Conservation (phyloP, 164 flowering plant genomes). For the Tinospora cordifolia region DNA sequence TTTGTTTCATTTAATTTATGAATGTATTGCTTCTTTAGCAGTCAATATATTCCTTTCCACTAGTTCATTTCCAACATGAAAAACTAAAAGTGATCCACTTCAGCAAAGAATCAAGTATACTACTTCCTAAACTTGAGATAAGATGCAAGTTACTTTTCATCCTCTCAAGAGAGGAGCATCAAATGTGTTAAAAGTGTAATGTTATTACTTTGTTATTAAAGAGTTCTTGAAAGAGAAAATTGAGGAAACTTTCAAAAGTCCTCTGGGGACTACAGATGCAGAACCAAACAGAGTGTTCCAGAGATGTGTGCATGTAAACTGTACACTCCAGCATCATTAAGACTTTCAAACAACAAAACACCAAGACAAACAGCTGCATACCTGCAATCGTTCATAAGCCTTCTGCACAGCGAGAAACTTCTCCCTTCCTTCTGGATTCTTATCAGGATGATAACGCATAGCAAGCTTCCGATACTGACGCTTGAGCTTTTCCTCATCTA, state of each 20-base stretch:
- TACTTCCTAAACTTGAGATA: background rate
- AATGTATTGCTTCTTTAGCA: background rate
- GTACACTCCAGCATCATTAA: background rate
- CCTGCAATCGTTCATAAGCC: constrained; percentile 99
- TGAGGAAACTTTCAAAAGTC: background rate
- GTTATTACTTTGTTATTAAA: background rate
- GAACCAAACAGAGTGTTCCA: background rate
- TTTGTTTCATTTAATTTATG: background rate
- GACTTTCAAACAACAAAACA: background rate
- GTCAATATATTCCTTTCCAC: background rate
- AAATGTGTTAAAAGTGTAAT: background rate
- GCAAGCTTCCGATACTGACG: constrained; percentile 97
- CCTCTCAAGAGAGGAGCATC: background rate
- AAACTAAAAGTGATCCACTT: background rate
- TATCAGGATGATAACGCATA: constrained; percentile 96
- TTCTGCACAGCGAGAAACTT: constrained; percentile 96
- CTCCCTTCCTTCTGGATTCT: constrained; percentile 98
- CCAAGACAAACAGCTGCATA: constrained; percentile 19
- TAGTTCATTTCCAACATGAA: background rate
- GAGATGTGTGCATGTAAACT: background rate
- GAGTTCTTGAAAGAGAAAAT: background rate
- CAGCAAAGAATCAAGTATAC: background rate
- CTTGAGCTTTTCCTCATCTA: constrained; percentile 97
- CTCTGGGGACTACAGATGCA: background rate
- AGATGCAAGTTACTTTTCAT: background rate